Evolutionary conservation across 2,329 filamentous ascomycete genomes (phyloP).

Genomic region (Neopestalotiopsis sp.): DNA sequence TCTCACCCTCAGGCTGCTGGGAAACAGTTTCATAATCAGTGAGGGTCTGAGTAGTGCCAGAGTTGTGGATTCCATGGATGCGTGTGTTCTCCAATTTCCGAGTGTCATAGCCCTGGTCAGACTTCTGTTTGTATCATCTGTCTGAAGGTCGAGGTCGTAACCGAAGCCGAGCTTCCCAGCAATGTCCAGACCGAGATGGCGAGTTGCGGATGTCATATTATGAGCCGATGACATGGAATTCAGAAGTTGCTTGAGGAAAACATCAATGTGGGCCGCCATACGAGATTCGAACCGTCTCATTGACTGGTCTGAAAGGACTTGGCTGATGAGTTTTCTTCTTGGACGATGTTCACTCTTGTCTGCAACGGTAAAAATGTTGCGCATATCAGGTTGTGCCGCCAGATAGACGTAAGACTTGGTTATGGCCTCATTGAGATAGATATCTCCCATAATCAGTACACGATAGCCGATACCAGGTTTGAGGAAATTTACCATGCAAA

Average conservation of each 20-base stretch:
- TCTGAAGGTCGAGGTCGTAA: conserved; percentile 24
- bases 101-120: background rate
- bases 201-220: conserved; percentile 16
- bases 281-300: conserved; percentile 14
- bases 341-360: conserved; percentile 11
- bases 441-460: conserved; percentile 18
- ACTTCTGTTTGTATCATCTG: conserved; percentile 15
- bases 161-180: conserved; percentile 27
- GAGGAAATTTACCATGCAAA: conserved; percentile 9
- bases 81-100: background rate
- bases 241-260: conserved; percentile 17
- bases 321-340: conserved; percentile 15
- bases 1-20: background rate
- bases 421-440: conserved; percentile 25
- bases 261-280: conserved; percentile 9
- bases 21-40: background rate
- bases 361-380: conserved; percentile 17
- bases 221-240: conserved; percentile 9
- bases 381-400: conserved; percentile 20
- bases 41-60: background rate
- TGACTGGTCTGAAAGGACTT: conserved; percentile 9
- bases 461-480: background rate
- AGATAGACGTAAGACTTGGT: conserved; percentile 26
- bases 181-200: conserved; percentile 24
- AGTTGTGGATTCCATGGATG: background rate